Conservation (phyloP, 2,329 filamentous ascomycete species). For the Dothidotthia symphoricarpi region DNA sequence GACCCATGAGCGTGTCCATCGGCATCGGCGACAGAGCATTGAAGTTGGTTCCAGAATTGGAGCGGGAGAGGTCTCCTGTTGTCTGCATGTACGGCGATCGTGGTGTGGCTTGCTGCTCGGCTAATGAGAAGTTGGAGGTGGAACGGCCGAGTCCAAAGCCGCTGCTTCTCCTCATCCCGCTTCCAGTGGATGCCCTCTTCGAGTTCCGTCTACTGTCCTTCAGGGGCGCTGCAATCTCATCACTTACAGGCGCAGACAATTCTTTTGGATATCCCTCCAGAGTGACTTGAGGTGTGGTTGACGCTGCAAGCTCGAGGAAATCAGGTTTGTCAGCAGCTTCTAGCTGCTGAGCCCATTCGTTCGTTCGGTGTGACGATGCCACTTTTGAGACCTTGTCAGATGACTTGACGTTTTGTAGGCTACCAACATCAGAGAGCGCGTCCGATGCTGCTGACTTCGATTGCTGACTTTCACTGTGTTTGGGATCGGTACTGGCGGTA, state of each 20-base stretch:
- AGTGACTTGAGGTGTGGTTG: constrained; percentile 44
- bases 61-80: constrained; percentile 18
- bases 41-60: constrained; percentile 15
- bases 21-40: constrained; percentile 28
- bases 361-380: constrained; percentile 80
- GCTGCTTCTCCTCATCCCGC: constrained; percentile 19
- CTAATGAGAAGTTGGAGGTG: constrained; percentile 21
- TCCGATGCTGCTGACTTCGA: constrained; percentile 46
- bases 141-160: constrained; percentile 18
- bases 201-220: constrained; percentile 21
- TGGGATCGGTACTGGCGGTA: constrained; percentile 36
- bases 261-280: constrained; percentile 49
- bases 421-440: constrained; percentile 45
- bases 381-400: constrained; percentile 72
- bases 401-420: constrained; percentile 53
- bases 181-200: constrained; percentile 24
- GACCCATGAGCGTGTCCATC: constrained; percentile 53
- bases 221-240: constrained; percentile 26
- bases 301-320: constrained; percentile 58
- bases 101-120: constrained; percentile 14
- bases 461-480: constrained; percentile 18
- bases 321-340: constrained; percentile 72
- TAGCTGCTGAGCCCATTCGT: constrained; percentile 94
- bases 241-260: constrained; percentile 51
- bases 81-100: constrained; percentile 20